These are phyloP conservation scores for Alternaria viburni DNA, from an alignment of 2,329 filamentous ascomycete genomes.

Conservation along the genomic window DNA sequence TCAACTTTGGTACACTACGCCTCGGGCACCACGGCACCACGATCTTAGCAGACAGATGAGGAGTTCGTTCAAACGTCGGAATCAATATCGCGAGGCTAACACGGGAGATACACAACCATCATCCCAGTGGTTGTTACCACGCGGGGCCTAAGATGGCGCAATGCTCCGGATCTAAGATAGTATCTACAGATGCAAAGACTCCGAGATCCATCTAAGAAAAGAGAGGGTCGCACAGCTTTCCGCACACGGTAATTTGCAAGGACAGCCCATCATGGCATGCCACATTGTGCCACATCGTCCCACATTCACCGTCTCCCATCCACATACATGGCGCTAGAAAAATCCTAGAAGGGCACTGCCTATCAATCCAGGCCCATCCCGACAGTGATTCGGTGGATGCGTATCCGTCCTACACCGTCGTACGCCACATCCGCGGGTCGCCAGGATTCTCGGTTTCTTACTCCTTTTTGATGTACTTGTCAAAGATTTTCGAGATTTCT, in stretches of 20 bases:
- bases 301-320: not conserved
- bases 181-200: not conserved
- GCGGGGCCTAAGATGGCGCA: conserved; percentile 15
- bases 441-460: conserved; percentile 25
- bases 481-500: conserved; percentile 73
- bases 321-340: conserved; percentile 27
- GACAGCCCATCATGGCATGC: not conserved
- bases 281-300: conserved; percentile 3
- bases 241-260: not conserved
- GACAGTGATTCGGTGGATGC: conserved; percentile 8
- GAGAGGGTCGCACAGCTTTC: conserved; percentile 1
- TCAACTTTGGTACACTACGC: not conserved
- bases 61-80: conserved; percentile 13
- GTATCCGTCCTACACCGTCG: conserved; percentile 11
- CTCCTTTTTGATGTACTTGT: conserved; percentile 70
- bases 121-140: conserved; percentile 5
- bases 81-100: conserved; percentile 19
- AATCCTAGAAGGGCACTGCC: conserved; percentile 22
- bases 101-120: conserved; percentile 4
- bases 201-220: conserved; percentile 1
- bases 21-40: not conserved
- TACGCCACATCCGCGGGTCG: conserved; percentile 22
- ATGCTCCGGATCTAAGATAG: conserved; percentile 17
- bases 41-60: not conserved
- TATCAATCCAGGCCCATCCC: not conserved